Conservation (phyloP, 768 basidiomycete genomes). For the Gautieria morchelliformis region DNA sequence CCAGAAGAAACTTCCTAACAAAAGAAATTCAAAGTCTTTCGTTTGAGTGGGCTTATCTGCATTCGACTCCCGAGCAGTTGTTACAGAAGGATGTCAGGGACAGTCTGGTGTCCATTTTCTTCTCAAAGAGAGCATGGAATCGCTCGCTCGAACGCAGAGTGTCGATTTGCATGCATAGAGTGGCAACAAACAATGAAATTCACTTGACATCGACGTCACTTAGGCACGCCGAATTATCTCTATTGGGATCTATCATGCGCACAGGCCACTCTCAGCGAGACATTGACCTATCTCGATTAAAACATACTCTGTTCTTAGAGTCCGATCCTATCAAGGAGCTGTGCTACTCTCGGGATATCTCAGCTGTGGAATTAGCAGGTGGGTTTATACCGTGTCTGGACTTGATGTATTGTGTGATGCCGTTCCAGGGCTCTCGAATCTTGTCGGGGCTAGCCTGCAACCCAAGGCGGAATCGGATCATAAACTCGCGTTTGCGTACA, state of each 20-base stretch:
- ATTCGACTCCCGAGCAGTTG: constrained; percentile 16
- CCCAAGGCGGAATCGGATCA: constrained; percentile 28
- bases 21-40: constrained; percentile 13
- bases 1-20: neutral
- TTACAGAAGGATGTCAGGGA: constrained; percentile 20
- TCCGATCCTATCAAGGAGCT: neutral
- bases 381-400: neutral
- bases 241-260: neutral
- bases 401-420: neutral
- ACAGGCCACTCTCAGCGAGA: neutral
- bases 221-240: neutral
- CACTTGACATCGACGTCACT: neutral
- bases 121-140: neutral
- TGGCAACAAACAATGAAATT: neutral
- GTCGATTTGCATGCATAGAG: constrained; percentile 3
- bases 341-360: neutral
- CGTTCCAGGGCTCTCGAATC: constrained; percentile 29
- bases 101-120: constrained; percentile 21
- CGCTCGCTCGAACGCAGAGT: neutral
- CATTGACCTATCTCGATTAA: neutral
- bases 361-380: neutral
- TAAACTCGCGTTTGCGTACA: constrained; percentile 29
- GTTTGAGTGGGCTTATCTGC: constrained; percentile 41
- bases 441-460: constrained; percentile 34
- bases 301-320: constrained; percentile 5